Conservation (phyloP, 164 flowering plant genomes). For the Magnolia sinica region DNA sequence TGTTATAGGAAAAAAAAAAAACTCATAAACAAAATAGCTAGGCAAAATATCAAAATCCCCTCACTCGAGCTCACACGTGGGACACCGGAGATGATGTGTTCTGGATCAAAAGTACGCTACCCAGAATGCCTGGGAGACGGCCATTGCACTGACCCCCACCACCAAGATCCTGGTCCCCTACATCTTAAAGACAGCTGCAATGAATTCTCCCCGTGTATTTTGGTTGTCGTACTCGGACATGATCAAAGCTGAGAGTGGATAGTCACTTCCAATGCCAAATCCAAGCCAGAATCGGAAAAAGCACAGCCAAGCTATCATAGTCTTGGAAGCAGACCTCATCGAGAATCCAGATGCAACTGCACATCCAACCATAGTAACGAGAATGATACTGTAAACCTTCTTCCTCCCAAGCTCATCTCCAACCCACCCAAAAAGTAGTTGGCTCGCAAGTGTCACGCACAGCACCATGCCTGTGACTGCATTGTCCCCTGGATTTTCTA, state of each 20-base stretch:
- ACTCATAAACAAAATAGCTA: no score
- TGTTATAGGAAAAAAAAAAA: no score
- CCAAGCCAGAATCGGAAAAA: constrained; percentile 31
- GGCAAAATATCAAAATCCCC: no score
- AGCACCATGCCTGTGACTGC: constrained; percentile 45
- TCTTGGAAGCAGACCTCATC: constrained; percentile 32
- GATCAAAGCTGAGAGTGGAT: constrained; percentile 25
- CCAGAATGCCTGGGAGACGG: constrained; percentile 17
- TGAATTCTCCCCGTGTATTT: constrained; percentile 21
- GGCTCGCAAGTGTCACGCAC: constrained; percentile 48
- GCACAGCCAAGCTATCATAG: constrained; percentile 33
- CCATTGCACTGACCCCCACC: constrained; percentile 21
- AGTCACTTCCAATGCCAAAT: constrained; percentile 26
- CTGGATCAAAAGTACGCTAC: no score
- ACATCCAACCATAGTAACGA: constrained; percentile 50
- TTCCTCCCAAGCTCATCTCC: constrained; percentile 55
- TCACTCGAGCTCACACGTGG: no score
- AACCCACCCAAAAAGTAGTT: constrained; percentile 51
- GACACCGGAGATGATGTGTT: no score
- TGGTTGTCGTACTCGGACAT: constrained; percentile 25
- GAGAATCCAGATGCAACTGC: constrained; percentile 54
- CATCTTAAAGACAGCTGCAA: constrained; percentile 26
- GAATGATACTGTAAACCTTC: constrained; percentile 48
- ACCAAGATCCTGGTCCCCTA: constrained; percentile 24
- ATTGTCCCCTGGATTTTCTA: constrained; percentile 32